Evolutionary conservation across 2,329 filamentous ascomycete species (phyloP).

Genomic region (Penicillium brasilianum): DNA sequence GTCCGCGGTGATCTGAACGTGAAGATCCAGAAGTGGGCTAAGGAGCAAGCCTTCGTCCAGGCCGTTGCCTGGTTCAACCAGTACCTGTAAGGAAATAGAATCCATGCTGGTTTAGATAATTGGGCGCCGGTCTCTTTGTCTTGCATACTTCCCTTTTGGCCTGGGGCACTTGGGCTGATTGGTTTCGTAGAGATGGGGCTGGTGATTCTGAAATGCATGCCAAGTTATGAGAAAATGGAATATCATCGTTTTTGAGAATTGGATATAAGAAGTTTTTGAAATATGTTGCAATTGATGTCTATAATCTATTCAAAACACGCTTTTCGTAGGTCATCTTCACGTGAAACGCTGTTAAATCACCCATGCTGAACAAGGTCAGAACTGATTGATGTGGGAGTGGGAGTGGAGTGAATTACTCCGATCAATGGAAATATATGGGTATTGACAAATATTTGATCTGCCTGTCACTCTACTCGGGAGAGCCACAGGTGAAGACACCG

Average conservation of each 20-base stretch:
- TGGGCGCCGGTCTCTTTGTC: no score
- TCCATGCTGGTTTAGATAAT: neutral
- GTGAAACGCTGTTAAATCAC: neutral
- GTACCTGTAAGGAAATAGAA: constrained; percentile 50
- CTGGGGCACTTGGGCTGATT: neutral
- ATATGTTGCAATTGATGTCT: neutral
- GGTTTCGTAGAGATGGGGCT: constrained; percentile 1
- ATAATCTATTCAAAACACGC: neutral
- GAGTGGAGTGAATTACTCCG: neutral
- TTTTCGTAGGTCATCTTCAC: neutral
- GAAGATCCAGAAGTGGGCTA: constrained; percentile 67
- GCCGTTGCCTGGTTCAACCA: constrained; percentile 78
- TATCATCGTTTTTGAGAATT: neutral
- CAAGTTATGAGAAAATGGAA: constrained; percentile 25
- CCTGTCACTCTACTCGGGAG: neutral
- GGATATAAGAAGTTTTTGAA: no score
- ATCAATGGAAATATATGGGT: neutral
- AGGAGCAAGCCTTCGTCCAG: constrained; percentile 81
- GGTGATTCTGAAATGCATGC: constrained; percentile 7
- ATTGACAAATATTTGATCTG: neutral
- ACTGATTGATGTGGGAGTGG: neutral
- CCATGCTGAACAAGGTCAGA: neutral
- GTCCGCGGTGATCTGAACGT: constrained; percentile 68
- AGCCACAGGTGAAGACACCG: neutral
- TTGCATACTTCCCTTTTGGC: neutral